Base-by-base conservation (phyloP, 2,329 filamentous ascomycete species). In the Zalaria sp. region DNA sequence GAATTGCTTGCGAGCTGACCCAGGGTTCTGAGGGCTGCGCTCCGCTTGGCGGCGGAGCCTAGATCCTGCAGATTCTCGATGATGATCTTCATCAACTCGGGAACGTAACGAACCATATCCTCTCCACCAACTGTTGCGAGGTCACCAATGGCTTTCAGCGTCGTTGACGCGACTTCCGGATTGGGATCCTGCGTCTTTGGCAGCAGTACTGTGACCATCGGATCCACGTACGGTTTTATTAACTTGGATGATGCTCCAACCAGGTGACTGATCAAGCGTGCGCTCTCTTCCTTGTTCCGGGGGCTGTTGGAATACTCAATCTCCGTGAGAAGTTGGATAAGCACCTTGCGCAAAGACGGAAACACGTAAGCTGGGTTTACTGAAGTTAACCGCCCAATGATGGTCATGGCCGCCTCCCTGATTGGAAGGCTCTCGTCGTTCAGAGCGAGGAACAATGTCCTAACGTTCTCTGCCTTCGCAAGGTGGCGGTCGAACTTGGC, bases 291-390 rank as follows among this genome's bases (percentile, higher is more conserved):
- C 61, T 96, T 96, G 62, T 89, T 93, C 37, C 86, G 78, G 5
- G 89, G 75, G 40, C 89, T 91, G 57, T 93, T 93, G 5, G 91
- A 93, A 54, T 95, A 96, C 53, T 94, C 88, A 25, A 98, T 81
- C 54, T 95, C 89, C 0, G 91, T 98, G 46, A 98, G 73, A 60
- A 98, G 80, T 61, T 98, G 93, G 44, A 98, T 88, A 26, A 98
- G 75, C 4, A 93, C 83, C 62, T 98, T 98, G 47, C 91, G 82
- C 34, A 98, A 64, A 0, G 91, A 93, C 2, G 93, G 91, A 54
- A 98, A 93, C 50, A 98, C 88, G 61, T 98, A 98, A 44, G 93
- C 93, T 1, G 91, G 93, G 50, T 98, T 98, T 49, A 87, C 81
- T 40, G 77, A 75, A 0, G 91, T 93, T 43, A 99, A 69, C 8